Percentiles rank a stretch among this genome's conserved stretches.
phyloP scores from a whole-genome alignment of 169 alveolate genomes.

The Cryptosporidium ryanae region DNA sequence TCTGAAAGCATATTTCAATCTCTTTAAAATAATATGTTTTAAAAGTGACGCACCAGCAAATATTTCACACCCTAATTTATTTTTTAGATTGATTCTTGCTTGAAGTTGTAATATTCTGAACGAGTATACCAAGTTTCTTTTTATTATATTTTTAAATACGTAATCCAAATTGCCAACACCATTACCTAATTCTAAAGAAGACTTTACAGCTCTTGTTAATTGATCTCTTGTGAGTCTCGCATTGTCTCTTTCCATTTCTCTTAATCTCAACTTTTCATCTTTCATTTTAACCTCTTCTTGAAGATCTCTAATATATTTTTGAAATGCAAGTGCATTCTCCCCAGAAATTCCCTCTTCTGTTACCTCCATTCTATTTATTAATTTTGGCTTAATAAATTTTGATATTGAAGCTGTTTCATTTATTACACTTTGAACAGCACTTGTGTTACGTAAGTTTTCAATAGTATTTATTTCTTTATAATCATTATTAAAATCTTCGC shows the following conservation, averaged over 20 bases:
- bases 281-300: constrained; percentile 74
- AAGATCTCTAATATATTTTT: constrained; percentile 56
- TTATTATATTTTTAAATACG: constrained; percentile 3
- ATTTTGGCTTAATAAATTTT: constrained; percentile 52
- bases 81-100: constrained; percentile 24
- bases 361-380: constrained; percentile 50
- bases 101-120: constrained; percentile 33
- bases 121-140: constrained; percentile 7
- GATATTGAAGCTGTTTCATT: not conserved
- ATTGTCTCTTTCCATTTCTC: constrained; percentile 74
- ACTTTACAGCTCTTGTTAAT: constrained; percentile 65
- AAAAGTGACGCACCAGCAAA: constrained; percentile 60
- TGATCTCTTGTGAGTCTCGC: constrained; percentile 72
- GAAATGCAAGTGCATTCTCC: constrained; percentile 74
- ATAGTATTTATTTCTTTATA: no score
- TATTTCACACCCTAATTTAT: constrained; percentile 29
- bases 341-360: constrained; percentile 71
- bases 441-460: not conserved
- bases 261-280: constrained; percentile 63
- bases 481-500: not conserved
- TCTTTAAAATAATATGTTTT: constrained; percentile 15
- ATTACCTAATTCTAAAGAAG: constrained; percentile 65
- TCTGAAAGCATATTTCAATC: constrained; percentile 24
- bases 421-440: not conserved
- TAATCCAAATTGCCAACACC: constrained; percentile 63